Percentiles rank a stretch among this genome's conserved stretches.
Conservation (phyloP, 208 protist species). For the Wallacemonas sp. region DNA sequence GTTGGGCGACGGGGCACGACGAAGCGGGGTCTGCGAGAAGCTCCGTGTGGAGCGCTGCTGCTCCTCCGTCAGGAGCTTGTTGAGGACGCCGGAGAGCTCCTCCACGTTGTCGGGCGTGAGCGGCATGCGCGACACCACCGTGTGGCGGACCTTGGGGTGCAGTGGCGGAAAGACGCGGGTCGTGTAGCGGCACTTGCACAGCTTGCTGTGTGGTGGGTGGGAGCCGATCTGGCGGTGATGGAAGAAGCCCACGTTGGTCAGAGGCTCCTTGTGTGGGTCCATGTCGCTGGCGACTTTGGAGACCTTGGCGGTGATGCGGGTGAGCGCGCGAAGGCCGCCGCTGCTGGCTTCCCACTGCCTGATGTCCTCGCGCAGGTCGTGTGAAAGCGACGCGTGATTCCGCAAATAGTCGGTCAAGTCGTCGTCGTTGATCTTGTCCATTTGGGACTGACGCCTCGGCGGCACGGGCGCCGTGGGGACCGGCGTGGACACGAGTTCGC, state of each 20-base stretch:
- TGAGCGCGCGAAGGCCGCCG: constrained; percentile 12
- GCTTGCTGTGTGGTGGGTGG: neutral
- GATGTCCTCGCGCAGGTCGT: constrained; percentile 25
- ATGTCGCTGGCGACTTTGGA: constrained; percentile 40
- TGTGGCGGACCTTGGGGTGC: neutral
- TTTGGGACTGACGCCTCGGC: neutral
- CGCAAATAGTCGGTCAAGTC: constrained; percentile 28
- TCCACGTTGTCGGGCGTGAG: constrained; percentile 24
- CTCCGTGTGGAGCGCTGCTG: neutral
- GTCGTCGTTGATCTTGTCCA: constrained; percentile 17
- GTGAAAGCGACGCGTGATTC: constrained; percentile 8
- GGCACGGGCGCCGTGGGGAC: no score
- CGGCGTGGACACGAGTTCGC: neutral
- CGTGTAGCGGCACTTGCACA: neutral
- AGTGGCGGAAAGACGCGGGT: neutral
- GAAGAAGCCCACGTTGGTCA: constrained; percentile 37
- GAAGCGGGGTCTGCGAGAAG: neutral
- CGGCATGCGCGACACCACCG: constrained; percentile 39
- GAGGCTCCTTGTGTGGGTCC: constrained; percentile 28
- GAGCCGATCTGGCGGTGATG: constrained; percentile 30
- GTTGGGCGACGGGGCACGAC: neutral
- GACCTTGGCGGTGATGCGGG: constrained; percentile 29
- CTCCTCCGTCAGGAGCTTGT: neutral
- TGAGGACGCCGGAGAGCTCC: constrained; percentile 13
- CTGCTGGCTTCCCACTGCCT: constrained; percentile 18